Evolutionary conservation across 73 alveolate genomes (phyloP), one percentile per base, ranked within the genome.

Genomic region (Paramecium sexaurelia): DNA sequence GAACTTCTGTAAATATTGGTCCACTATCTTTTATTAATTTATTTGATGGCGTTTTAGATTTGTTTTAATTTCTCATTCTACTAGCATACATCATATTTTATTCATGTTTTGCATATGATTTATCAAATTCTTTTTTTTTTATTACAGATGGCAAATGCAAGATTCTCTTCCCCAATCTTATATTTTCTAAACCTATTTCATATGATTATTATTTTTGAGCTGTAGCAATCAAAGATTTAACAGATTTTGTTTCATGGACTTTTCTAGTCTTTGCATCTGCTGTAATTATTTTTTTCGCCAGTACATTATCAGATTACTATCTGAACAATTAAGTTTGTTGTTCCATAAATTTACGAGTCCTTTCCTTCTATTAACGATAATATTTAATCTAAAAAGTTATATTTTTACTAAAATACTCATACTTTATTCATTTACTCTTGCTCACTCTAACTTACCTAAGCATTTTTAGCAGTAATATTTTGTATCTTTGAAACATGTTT

Each of bases 161-260:
- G 15, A 78, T 78, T 10, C 90, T 20, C 20, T 78, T 78, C 15
- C 90, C 90, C 22, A 78, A 43, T 22, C 71, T 37, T 9, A 78
- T 40, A 43, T 78, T 78, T n/a, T 78, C 90, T 43, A 39, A 78
- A 6, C 90, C 90, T 19, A 78, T 78, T 13, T 78, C 90, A 78
- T 78, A 78, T 22, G 39, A 17, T 33, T 78, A 41, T 78, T 78
- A 22, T 43, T 41, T 78, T 78, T 39, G 32, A 29, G 90, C 90
- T 45, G 68, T 41, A 3, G 68, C 73, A 43, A 78, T 45, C 24
- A 78, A 24, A 0, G 90, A 78, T 24, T 78, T 78, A 2, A 20
- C 83, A 10, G 3, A 11, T 24, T 61, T 61, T 29, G 26, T 0
- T 29, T 61, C 83, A 10, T 61, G 26, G 1, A 32, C 51, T 61